Conservation (phyloP, 1,284 basidiomycete species). For the Irpex sp. region DNA sequence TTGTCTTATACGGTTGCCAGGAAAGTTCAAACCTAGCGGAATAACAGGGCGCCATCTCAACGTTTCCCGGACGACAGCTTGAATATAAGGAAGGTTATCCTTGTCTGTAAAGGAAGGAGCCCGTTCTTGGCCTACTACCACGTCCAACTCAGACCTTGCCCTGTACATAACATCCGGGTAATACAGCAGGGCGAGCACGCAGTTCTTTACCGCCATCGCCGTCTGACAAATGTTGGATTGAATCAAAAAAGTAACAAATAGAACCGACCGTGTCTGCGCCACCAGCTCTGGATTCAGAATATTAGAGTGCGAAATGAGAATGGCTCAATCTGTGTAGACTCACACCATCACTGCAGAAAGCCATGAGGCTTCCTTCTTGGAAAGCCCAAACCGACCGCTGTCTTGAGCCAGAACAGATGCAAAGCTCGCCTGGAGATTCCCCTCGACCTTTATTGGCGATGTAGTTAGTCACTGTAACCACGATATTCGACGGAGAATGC, state of each 20-base stretch:
- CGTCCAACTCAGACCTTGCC: constrained; percentile 9
- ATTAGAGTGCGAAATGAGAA: not conserved
- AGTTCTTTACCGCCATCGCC: not conserved
- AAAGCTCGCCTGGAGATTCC: not conserved
- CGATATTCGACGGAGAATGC: not conserved
- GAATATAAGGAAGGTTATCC: constrained; percentile 8
- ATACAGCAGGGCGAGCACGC: constrained; percentile 6
- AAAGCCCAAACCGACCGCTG: not conserved
- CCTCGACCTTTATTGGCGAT: not conserved
- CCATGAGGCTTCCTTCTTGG: not conserved
- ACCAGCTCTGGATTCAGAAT: not conserved
- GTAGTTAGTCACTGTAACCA: not conserved
- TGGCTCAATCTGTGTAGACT: not conserved
- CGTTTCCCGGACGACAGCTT: constrained; percentile 9
- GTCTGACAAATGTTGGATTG: not conserved
- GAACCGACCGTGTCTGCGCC: not conserved
- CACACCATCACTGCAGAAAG: not conserved
- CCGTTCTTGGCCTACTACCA: constrained; percentile 5
- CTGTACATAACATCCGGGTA: constrained; percentile 7
- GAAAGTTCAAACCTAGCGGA: not conserved
- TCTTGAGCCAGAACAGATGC: not conserved
- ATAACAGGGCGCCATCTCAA: not conserved
- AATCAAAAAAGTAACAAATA: not conserved
- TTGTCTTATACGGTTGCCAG: not conserved
- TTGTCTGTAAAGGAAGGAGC: constrained; percentile 6